Base-by-base conservation (phyloP, 2,329 filamentous ascomycete genomes). In the Colletotrichum cereale region DNA sequence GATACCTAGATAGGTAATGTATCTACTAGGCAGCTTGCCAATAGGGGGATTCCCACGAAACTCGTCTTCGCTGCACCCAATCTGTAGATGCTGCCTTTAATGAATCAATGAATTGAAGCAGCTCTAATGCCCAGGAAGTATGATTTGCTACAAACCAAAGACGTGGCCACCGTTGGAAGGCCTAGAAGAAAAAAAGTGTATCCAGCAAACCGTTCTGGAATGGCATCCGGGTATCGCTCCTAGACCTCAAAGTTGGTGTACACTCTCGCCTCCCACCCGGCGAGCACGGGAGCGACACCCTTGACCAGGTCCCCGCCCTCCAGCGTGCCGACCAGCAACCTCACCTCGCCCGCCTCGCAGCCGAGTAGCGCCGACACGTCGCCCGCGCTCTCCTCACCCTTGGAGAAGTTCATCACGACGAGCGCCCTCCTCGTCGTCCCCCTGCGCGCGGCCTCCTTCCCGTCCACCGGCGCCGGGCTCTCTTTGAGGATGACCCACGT, bases 401-500 rank as follows among this genome's bases (percentile, higher is more conserved):
- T 79, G 0, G 84, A 85, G 75, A 88, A 88, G 62, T 87, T 87
- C 26, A 87, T 72, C 4, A 84, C 77, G 0, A 86, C 82, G 16
- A 87, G 57, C 0, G 82, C 81, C 44, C 73, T 80, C 24, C 78
- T 76, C 21, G 67, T 76, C 4, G n/a, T n/a, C n/a, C n/a, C n/a
- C n/a, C n/a, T n/a, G n/a, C 21, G 44, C 44, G 74, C 73, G 21
- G 77, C 76, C 0, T 24, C 10, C 7, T 58, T 34, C 0, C 72
- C 77, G 12, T 70, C 72, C 12, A 75, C 31, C 2, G 72, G 69
- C 0, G 57, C 48, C 2, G 64, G 48, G 4, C 78, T 79, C 62
- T 81, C 77, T 58, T 84, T 88, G 2, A 86, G 79, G 58, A 92
- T 89, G 0, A 87, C 84, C 75, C 92, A 92, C 0, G 89, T 80